Evolutionary conservation across 2,329 filamentous ascomycete genomes (phyloP).

Genomic region (Huntiella bhutanensis): DNA sequence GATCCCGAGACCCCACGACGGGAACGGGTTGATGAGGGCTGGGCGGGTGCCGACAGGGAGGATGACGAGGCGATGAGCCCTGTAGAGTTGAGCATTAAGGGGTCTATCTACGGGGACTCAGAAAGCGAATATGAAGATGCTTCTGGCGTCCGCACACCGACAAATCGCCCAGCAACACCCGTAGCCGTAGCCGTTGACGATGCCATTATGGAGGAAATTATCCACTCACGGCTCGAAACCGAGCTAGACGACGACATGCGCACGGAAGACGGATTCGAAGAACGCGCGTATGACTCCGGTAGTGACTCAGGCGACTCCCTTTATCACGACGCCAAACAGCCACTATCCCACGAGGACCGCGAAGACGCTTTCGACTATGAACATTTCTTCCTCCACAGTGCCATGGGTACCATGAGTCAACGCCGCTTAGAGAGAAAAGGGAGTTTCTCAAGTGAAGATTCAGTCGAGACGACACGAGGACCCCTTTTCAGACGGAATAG

Average conservation of each 20-base stretch:
- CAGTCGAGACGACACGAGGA: constrained; percentile 41
- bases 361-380: constrained; percentile 94
- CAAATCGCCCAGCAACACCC: constrained; percentile 3
- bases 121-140: constrained; percentile 16
- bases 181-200: not conserved
- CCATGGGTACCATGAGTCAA: constrained; percentile 58
- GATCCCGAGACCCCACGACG: constrained; percentile 14
- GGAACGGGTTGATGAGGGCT: constrained; percentile 4
- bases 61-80: constrained; percentile 11
- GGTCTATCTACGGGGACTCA: constrained; percentile 8
- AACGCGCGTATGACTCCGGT: constrained; percentile 22
- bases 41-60: constrained; percentile 1
- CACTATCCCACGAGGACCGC: constrained; percentile 72
- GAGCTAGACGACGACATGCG: constrained; percentile 22
- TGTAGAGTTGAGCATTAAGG: constrained; percentile 1
- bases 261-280: constrained; percentile 21
- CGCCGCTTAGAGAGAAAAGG: constrained; percentile 27
- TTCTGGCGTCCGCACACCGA: constrained; percentile 5
- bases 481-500: constrained; percentile 27
- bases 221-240: constrained; percentile 13
- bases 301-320: constrained; percentile 47
- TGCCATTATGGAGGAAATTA: constrained; percentile 2
- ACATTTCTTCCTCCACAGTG: constrained; percentile 85
- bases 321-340: constrained; percentile 42
- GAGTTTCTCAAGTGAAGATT: constrained; percentile 40